A percentile compares a stretch with the other conserved stretches of the same genome.
Evolutionary conservation across 2,329 filamentous ascomycete species (phyloP).

Genomic region (Bipolaris oryzae): DNA sequence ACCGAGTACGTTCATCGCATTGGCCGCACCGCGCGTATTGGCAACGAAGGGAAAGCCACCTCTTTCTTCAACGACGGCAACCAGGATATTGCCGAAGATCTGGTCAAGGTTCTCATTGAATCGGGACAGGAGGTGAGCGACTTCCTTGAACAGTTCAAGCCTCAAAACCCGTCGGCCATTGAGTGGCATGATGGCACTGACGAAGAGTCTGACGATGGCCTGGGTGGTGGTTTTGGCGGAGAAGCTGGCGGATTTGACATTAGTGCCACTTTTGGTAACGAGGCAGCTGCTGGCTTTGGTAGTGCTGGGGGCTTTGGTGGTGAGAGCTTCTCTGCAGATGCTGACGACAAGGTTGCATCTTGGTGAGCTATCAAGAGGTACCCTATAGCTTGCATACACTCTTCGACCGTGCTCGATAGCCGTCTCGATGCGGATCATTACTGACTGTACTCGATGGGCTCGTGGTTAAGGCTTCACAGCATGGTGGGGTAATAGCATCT

Average conservation of each 20-base stretch:
- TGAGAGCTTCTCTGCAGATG: slow-evolving; percentile 24
- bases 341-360: slow-evolving; percentile 30
- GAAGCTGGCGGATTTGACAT: slow-evolving; percentile 20
- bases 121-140: slow-evolving; percentile 79
- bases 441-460: slow-evolving; percentile 5
- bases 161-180: slow-evolving; percentile 59
- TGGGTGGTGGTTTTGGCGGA: slow-evolving; percentile 21
- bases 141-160: slow-evolving; percentile 72
- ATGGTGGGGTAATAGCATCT: slow-evolving; percentile 5
- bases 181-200: slow-evolving; percentile 60
- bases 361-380: slow-evolving; percentile 30
- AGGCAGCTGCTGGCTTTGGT: slow-evolving; percentile 10
- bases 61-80: slow-evolving; percentile 87
- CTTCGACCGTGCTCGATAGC: slow-evolving; percentile 2
- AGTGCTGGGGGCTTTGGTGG: slow-evolving; percentile 1
- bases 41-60: slow-evolving; percentile 81
- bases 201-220: slow-evolving; percentile 41
- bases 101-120: slow-evolving; percentile 84
- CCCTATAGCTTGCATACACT: neutral
- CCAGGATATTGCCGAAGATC: slow-evolving; percentile 70
- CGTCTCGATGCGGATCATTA: neutral
- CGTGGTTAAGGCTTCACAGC: neutral
- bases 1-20: slow-evolving; percentile 95
- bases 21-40: slow-evolving; percentile 92
- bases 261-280: slow-evolving; percentile 16